Conservation (phyloP, 768 basidiomycete genomes). For the Clitopilus hobsonii region DNA sequence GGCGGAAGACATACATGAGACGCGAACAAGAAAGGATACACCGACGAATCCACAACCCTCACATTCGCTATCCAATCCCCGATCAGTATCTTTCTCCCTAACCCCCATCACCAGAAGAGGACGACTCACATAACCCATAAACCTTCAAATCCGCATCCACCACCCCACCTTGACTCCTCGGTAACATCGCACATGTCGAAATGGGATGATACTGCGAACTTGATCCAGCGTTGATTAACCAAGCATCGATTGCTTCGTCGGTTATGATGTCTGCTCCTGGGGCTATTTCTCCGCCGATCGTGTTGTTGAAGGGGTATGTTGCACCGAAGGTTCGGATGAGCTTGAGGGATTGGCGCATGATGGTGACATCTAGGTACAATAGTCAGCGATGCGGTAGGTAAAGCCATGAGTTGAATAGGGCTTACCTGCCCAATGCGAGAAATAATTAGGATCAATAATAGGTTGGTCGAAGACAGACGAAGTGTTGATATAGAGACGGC, state of each 20-base stretch:
- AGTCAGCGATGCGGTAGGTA: background rate
- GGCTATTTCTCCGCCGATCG: conserved; percentile 38
- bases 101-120: background rate
- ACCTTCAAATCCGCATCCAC: conserved; percentile 52
- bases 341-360: conserved; percentile 57
- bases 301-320: conserved; percentile 43
- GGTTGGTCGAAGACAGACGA: conserved; percentile 55
- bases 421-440: conserved; percentile 47
- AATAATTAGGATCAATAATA: conserved; percentile 63
- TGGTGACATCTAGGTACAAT: conserved; percentile 28
- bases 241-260: conserved; percentile 54
- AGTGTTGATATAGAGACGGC: conserved; percentile 58
- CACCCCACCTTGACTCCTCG: conserved; percentile 49
- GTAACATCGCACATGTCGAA: conserved; percentile 55
- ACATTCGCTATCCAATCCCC: conserved; percentile 34
- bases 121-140: conserved; percentile 39
- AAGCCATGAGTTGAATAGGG: background rate
- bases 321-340: conserved; percentile 52
- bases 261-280: conserved; percentile 47
- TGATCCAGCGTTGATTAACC: conserved; percentile 32
- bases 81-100: background rate
- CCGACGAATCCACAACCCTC: conserved; percentile 26
- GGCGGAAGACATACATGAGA: conserved; percentile 16
- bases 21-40: conserved; percentile 19
- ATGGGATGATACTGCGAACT: conserved; percentile 60